Evolutionary conservation across 1,139 yeast genomes (phyloP).

Genomic region (Pichia sp.): DNA sequence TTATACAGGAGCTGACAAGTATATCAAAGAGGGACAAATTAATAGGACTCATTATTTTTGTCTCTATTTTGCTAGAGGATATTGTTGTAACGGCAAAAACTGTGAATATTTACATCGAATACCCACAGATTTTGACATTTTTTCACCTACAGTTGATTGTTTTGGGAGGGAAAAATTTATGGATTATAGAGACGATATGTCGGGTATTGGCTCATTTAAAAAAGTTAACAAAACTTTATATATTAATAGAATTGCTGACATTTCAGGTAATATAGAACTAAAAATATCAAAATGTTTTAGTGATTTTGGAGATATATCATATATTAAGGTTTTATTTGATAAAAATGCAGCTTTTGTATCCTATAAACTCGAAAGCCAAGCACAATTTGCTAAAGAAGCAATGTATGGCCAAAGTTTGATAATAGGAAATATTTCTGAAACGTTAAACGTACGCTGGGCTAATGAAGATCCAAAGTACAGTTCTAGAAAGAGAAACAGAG

Average conservation of each 20-base stretch:
- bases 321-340: slow-evolving; percentile 52
- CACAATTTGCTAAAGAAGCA: slow-evolving; percentile 93
- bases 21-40: slow-evolving; percentile 27
- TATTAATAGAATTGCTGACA: slow-evolving; percentile 56
- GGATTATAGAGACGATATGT: slow-evolving; percentile 87
- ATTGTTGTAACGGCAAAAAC: slow-evolving; percentile 69
- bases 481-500: slow-evolving; percentile 45
- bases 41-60: slow-evolving; percentile 49
- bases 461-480: slow-evolving; percentile 78
- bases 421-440: slow-evolving; percentile 39
- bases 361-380: slow-evolving; percentile 59
- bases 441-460: slow-evolving; percentile 80
- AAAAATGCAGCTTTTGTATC: slow-evolving; percentile 79
- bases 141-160: slow-evolving; percentile 66
- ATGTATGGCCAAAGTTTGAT: slow-evolving; percentile 74
- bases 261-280: slow-evolving; percentile 37
- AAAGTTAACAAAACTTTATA: slow-evolving; percentile 66
- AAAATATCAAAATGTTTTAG: slow-evolving; percentile 48
- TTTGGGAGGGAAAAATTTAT: slow-evolving; percentile 88
- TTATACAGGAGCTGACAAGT: slow-evolving; percentile 58
- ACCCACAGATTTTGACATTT: slow-evolving; percentile 46
- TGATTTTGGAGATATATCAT: slow-evolving; percentile 75
- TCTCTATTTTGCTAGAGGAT: slow-evolving; percentile 81
- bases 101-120: slow-evolving; percentile 76
- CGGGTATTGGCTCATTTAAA: slow-evolving; percentile 85